Conservation (phyloP, 139 green algal species). For the Micromonas pusilla region DNA sequence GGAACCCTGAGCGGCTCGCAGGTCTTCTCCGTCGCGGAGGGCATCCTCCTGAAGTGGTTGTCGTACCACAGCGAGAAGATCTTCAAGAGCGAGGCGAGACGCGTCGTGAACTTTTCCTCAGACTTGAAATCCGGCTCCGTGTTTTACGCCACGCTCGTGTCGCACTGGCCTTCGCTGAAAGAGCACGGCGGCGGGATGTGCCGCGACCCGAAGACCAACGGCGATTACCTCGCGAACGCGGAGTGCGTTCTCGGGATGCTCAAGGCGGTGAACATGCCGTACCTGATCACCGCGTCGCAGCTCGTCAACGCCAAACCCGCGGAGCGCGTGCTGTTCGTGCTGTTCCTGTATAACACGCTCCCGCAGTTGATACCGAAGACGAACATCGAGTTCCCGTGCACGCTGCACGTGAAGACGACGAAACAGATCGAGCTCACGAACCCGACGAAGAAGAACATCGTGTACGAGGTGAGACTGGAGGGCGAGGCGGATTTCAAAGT, state of each 20-base stretch:
- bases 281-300: conserved; percentile 22
- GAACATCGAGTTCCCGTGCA: conserved; percentile 52
- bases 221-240: conserved; percentile 44
- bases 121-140: conserved; percentile 53
- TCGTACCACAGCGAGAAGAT: conserved; percentile 32
- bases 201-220: neutral
- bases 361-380: conserved; percentile 58
- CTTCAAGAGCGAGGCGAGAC: conserved; percentile 26
- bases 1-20: conserved; percentile 34
- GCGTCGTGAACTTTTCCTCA: conserved; percentile 48
- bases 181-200: neutral
- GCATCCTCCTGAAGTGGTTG: conserved; percentile 60
- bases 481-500: conserved; percentile 58
- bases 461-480: conserved; percentile 59
- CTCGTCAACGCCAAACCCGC: neutral
- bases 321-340: conserved; percentile 33
- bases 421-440: conserved; percentile 67
- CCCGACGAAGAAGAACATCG: conserved; percentile 49
- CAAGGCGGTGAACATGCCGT: conserved; percentile 45
- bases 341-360: conserved; percentile 46
- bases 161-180: conserved; percentile 53
- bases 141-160: conserved; percentile 53
- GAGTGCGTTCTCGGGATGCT: conserved; percentile 49
- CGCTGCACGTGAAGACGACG: conserved; percentile 51
- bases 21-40: conserved; percentile 57